Conservation (phyloP, 2,329 filamentous ascomycete species). For the Thelonectria rubi region DNA sequence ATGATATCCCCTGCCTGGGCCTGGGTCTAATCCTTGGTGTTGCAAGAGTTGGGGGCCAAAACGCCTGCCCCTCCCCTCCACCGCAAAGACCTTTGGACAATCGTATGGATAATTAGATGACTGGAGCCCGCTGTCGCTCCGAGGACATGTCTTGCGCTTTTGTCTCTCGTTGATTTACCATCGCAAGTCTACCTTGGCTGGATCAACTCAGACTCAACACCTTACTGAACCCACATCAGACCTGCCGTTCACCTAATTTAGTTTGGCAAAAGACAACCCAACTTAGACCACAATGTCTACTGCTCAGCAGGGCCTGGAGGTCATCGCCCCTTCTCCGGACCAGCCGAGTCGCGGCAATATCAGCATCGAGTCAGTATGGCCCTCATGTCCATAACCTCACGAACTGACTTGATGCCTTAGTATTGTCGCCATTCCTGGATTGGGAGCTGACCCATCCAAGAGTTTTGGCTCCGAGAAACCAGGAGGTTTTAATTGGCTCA, state of each 20-base stretch:
- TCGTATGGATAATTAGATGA: background rate
- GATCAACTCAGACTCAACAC: background rate
- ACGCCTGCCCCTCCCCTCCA: background rate
- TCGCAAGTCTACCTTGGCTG: background rate
- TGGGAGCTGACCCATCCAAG: constrained; percentile 23
- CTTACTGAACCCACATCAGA: background rate
- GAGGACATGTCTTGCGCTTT: background rate
- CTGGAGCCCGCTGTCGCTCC: no score
- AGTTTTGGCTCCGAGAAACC: constrained; percentile 20
- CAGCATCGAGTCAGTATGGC: constrained; percentile 11
- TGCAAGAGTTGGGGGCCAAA: constrained; percentile 12
- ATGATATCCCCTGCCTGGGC: background rate
- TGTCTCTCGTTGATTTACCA: background rate
- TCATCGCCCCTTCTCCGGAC: constrained; percentile 6
- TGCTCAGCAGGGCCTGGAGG: constrained; percentile 14
- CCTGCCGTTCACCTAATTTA: background rate
- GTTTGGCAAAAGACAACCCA: background rate
- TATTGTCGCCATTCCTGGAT: constrained; percentile 16
- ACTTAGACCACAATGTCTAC: constrained; percentile 7
- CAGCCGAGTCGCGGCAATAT: constrained; percentile 8
- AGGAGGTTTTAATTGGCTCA: constrained; percentile 24
- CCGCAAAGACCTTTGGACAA: background rate
- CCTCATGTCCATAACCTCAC: background rate
- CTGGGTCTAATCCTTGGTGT: background rate
- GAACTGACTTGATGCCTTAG: background rate